Base-by-base conservation (phyloP, 805 yeast species). In the Saccharomycodes ludwigii region DNA sequence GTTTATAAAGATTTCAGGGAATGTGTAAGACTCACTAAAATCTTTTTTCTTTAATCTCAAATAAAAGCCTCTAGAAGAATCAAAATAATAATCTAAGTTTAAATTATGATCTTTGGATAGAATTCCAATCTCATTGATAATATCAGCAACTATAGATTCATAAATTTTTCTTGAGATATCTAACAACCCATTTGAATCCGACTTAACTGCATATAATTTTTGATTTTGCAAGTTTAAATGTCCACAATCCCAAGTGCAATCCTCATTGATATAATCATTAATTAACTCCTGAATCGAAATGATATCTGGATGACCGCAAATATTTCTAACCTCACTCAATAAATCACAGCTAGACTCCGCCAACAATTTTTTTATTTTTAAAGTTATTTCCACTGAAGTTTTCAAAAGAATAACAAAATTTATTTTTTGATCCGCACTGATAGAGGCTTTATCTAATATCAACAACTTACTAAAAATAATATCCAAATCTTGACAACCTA, bases 141-240 rank as follows among this genome's bases (percentile, higher is more conserved):
- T 48, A 30, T 63, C 66, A 29, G 62, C 61, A 5, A 58, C 44
- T 4, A 55, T 42, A 4, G 42, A 48, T 31, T 58, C 53, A 34
- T 66, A 65, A 0, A 64, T 33, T 35, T 61, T 57, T 24, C 71
- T 46, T 3, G 67, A 63, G 1, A 63, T 56, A 41, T 63, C 69
- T 1, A 66, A 42, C 8, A 67, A 39, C 0, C 72, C 72, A 42
- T 67, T 66, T 2, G 47, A 41, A 0, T 68, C 69, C 22, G 59
- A 45, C 36, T 52, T 65, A 0, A 66, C 60, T 0, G 71, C 70
- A 43, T 59, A 63, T 18, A 61, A 52, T 37, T 53, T 52, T 35
- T 65, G 71, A 37, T 63, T 65, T 38, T 56, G 59, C 21, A 65
- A 39, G 29, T 66, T 67, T 4, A 61, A 37, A 1, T 59, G 44